A percentile compares a stretch with the other conserved stretches of the same genome.
Conservation (phyloP, 2,329 filamentous ascomycete species). For the Claviceps humidiphila region DNA sequence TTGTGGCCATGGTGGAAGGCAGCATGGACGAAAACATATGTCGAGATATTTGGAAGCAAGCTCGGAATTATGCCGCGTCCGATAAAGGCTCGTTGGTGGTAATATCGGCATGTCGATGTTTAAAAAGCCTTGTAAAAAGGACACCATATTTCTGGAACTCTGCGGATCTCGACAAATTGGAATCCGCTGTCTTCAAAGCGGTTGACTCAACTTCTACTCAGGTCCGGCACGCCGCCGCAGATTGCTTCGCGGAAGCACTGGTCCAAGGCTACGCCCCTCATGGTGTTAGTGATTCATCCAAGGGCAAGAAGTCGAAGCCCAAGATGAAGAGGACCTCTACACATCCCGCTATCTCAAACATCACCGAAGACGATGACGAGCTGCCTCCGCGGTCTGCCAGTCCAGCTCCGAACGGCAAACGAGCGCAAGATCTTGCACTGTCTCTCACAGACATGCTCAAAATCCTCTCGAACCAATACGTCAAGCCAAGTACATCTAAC, state of each 20-base stretch:
- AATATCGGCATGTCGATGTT: conserved; percentile 62
- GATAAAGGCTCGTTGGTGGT: conserved; percentile 81
- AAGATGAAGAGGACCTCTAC: conserved; percentile 47
- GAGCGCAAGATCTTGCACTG: conserved; percentile 58
- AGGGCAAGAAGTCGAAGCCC: conserved; percentile 58
- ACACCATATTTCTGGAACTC: conserved; percentile 80
- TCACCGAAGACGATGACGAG: conserved; percentile 59
- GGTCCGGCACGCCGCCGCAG: conserved; percentile 75
- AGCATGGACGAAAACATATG: conserved; percentile 74
- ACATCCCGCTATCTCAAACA: conserved; percentile 37
- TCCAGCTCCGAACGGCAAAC: conserved; percentile 54
- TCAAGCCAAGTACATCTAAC: conserved; percentile 65
- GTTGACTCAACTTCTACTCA: conserved; percentile 65
- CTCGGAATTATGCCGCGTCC: conserved; percentile 56
- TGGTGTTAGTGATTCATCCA: conserved; percentile 35
- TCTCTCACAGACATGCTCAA: conserved; percentile 67
- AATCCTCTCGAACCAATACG: conserved; percentile 69
- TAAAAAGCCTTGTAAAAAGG: conserved; percentile 57
- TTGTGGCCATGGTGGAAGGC: conserved; percentile 58
- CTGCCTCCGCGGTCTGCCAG: conserved; percentile 54
- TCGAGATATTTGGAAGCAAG: conserved; percentile 90
- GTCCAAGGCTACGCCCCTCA: conserved; percentile 58
- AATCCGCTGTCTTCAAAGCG: conserved; percentile 69
- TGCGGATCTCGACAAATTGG: conserved; percentile 80
- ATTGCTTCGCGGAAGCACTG: conserved; percentile 70